Evolutionary conservation across 2,329 filamentous ascomycete genomes (phyloP), one percentile per base, ranked within the genome.

Genomic region (Septoria petroselini): DNA sequence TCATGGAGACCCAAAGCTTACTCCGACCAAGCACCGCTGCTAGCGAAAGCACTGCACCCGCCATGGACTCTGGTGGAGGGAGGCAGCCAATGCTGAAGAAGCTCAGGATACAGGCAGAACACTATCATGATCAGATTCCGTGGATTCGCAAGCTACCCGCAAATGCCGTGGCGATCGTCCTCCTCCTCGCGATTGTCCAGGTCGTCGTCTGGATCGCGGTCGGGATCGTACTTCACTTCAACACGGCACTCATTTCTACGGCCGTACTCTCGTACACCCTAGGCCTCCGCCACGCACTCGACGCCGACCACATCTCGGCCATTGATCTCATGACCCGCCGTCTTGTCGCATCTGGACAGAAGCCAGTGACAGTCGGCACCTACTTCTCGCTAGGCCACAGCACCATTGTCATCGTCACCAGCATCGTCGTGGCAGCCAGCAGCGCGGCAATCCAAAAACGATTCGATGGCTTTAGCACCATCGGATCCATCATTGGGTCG

Each of bases 241-340:
- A 71, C 56, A 55, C 61, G 38, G 72, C 76, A 0, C 78, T 96
- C 55, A 81, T 91, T 41, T 86, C 86, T 1, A 85, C 90, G 2
- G 88, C 90, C 1, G 83, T 91, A 1, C 79, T 97, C 1, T 84
- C 91, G 19, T 97, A 94, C 69, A 88, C 88, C 0, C 79, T 97
- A 8, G 91, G 91, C 2, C 79, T 97, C 9, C 85, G 91, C 34
- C 91, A 97, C 74, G 91, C 91, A n/a, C 81, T 97, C 37, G 93
- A 97, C 65, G 93, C 91, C n/a, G 91, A 97, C 70, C 93, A 97
- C 65, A 88, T 88, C 57, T 83, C 81, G 33, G 91, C 91, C 56
- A 98, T 97, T 62, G 91, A 97, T 70, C 79, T 97, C 30, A 95
- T 94, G 84, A 97, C 93, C 1, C 80, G 93, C 2, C 83, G 91